Evolutionary conservation across 192 early-diverging fungal genomes (phyloP).

Genomic region (Cladochytrium replicatum): DNA sequence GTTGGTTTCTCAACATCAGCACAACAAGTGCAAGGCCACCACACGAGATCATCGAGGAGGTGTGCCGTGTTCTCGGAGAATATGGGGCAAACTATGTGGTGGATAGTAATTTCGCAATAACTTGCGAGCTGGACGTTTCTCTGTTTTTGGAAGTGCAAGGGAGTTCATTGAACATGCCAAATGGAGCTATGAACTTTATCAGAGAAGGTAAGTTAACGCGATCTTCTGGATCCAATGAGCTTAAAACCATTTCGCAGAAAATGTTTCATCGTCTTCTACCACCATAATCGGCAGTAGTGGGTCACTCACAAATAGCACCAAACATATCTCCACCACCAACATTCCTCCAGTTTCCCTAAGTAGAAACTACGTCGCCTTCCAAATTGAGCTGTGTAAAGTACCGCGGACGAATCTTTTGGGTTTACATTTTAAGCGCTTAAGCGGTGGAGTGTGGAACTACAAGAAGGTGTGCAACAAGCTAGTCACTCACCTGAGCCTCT

Average conservation of each 20-base stretch:
- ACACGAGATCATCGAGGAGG: slow-evolving; percentile 21
- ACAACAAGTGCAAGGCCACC: slow-evolving; percentile 30
- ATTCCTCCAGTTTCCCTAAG: too few relatives aligned
- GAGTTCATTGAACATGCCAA: too few relatives aligned
- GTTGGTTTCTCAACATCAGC: slow-evolving; percentile 39
- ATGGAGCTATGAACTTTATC: too few relatives aligned
- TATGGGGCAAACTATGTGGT: slow-evolving; percentile 2
- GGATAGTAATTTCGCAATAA: slow-evolving; percentile 7
- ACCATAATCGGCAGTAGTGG: too few relatives aligned
- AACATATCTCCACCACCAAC: too few relatives aligned
- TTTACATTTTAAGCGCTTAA: slow-evolving; percentile 36
- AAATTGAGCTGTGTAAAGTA: slow-evolving; percentile 33
- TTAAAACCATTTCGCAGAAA: too few relatives aligned
- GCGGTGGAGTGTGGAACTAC: slow-evolving; percentile 44
- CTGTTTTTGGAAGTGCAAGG: slow-evolving; percentile 4
- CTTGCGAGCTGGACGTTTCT: slow-evolving; percentile 21
- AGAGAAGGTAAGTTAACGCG: too few relatives aligned
- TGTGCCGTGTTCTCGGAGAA: slow-evolving; percentile 13
- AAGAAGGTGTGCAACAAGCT: slow-evolving; percentile 41
- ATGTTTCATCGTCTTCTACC: too few relatives aligned
- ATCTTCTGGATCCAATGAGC: too few relatives aligned
- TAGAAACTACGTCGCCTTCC: slow-evolving; percentile 30
- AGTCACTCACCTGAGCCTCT: slow-evolving; percentile 29
- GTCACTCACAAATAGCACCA: too few relatives aligned
- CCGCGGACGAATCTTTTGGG: slow-evolving; percentile 22